Percentiles rank a stretch among this genome's conserved stretches.
Evolutionary conservation across 1,139 yeast genomes (phyloP).

Genomic region (Pichia sp.): DNA sequence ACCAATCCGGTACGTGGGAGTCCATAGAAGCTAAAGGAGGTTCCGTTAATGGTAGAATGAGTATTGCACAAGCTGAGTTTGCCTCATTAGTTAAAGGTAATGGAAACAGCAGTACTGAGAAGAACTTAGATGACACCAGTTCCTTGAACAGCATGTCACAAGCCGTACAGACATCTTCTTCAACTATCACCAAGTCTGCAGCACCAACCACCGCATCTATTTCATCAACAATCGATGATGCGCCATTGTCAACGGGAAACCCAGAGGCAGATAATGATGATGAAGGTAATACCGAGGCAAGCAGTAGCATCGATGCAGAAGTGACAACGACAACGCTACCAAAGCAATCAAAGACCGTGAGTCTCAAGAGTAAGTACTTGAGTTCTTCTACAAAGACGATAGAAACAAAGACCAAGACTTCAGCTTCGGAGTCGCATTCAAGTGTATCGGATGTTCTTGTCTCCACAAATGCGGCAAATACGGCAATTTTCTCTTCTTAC

Average conservation of each 20-base stretch:
- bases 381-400: conserved; percentile 4
- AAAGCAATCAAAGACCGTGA: conserved; percentile 2
- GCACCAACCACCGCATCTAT: conserved; percentile 1
- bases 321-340: background rate
- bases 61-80: conserved; percentile 44
- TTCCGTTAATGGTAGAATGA: conserved; percentile 51
- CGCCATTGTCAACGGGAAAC: background rate
- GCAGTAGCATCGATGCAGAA: background rate
- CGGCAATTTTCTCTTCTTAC: background rate
- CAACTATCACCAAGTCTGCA: conserved; percentile 2
- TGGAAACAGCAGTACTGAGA: too few species aligned
- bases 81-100: conserved; percentile 32
- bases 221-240: background rate
- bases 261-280: too few species aligned
- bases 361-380: background rate
- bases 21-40: conserved; percentile 65
- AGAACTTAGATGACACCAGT: too few species aligned
- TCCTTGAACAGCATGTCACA: too few species aligned
- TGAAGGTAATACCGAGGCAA: background rate
- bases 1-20: conserved; percentile 57
- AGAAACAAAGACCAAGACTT: background rate
- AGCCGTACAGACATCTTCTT: background rate
- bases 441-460: background rate
- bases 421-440: background rate
- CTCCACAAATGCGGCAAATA: background rate